Evolutionary conservation across 768 basidiomycete genomes (phyloP), one percentile per base, ranked within the genome.

Genomic region (Pluteus cervinus): DNA sequence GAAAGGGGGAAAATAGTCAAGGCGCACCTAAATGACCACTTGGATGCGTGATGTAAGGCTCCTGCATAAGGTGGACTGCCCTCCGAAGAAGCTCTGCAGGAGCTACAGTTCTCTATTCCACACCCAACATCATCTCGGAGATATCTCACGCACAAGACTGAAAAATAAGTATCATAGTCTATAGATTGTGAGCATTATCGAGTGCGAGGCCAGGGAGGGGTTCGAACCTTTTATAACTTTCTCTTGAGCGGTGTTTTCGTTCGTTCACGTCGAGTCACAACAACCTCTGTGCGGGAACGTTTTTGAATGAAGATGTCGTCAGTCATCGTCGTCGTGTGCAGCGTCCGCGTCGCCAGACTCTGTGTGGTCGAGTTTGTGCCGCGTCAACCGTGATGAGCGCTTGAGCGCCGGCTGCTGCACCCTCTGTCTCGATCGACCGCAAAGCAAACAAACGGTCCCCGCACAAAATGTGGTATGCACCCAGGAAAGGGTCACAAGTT

Each of bases 141-240:
- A 60, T 98, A 99, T 44, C 94, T 70, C 63, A 98, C 94, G 16
- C 94, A 76, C 15, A 97, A 66, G 42, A 97, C 96, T 89, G 49
- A 7, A 5, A 5, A 34, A 25, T 20, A n/a, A 39, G 11, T 43
- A 38, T 11, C 7, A 29, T 2, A 24, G 31, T 10, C 24, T 39
- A 3, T 24, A 12, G n/a, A n/a, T n/a, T n/a, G 5, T 23, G n/a
- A 37, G 15, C 41, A 21, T 24, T 4, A 11, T 21, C n/a, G 15
- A 18, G 7, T n/a, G n/a, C n/a, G n/a, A n/a, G n/a, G n/a, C n/a
- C n/a, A n/a, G n/a, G n/a, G n/a, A n/a, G n/a, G n/a, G n/a, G n/a
- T n/a, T n/a, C n/a, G n/a, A n/a, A 90, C 93, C 85, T 68, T 93
- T 96, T 52, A 93, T 77, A 14, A 99, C 89, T 53, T 92, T 93